Conservation (phyloP, 2,329 filamentous ascomycete genomes). For the Beauveria sp. region DNA sequence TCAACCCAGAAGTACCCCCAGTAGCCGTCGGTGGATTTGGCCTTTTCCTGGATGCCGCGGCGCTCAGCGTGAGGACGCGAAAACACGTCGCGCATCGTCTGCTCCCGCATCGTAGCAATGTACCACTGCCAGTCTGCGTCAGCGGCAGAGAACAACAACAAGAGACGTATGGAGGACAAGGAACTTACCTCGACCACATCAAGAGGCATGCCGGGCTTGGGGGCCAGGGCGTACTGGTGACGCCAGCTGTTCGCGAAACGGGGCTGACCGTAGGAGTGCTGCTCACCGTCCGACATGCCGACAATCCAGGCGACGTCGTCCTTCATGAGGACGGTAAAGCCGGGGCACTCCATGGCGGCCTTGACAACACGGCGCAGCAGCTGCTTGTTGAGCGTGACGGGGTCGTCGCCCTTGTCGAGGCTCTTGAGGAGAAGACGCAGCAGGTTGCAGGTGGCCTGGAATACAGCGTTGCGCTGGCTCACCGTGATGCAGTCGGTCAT, state of each 20-base stretch:
- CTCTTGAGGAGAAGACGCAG: constrained; percentile 37
- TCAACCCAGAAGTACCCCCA: constrained; percentile 48
- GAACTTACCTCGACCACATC: constrained; percentile 49
- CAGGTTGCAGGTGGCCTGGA: constrained; percentile 41
- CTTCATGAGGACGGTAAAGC: constrained; percentile 55
- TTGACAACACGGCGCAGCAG: constrained; percentile 46
- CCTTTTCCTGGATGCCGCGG: constrained; percentile 26
- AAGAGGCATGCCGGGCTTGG: constrained; percentile 38
- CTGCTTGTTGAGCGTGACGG: constrained; percentile 41
- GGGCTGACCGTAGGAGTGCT: constrained; percentile 39
- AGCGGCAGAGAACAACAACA: neutral
- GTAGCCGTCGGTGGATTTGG: constrained; percentile 32
- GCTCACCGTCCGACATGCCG: constrained; percentile 27
- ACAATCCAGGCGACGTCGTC: constrained; percentile 45
- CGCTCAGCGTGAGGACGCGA: constrained; percentile 34
- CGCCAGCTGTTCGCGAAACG: constrained; percentile 41
- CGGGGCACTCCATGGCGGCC: constrained; percentile 49
- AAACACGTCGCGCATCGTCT: constrained; percentile 36
- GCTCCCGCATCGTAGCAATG: constrained; percentile 46
- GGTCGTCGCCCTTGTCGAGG: constrained; percentile 31
- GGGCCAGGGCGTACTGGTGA: constrained; percentile 43
- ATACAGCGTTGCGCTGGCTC: constrained; percentile 46
- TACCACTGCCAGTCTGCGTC: constrained; percentile 40
- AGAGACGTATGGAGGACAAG: neutral
- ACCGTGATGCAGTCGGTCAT: constrained; percentile 50